Evolutionary conservation across 371 early-diverging fungal species (phyloP).

Genomic region (Mortierella sp.): DNA sequence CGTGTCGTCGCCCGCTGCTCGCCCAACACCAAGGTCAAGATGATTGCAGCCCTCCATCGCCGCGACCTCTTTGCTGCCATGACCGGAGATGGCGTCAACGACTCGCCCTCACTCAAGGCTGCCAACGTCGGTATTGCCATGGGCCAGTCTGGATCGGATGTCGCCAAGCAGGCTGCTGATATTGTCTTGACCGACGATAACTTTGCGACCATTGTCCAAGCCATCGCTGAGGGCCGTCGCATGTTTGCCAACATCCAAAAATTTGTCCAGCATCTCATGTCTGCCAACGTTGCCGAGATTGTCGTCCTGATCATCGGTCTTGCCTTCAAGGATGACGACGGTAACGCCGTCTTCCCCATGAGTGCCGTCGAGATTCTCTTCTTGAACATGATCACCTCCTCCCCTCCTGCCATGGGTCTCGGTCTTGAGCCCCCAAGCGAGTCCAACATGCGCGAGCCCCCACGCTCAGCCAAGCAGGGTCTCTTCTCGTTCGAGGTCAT

Average conservation of each 20-base stretch:
- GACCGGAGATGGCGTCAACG: constrained; percentile 95
- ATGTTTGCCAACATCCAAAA: constrained; percentile 94
- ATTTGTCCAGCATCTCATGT: constrained; percentile 90
- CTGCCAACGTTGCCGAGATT: constrained; percentile 75
- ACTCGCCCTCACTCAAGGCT: constrained; percentile 90
- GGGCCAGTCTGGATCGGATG: constrained; percentile 91
- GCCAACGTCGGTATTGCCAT: constrained; percentile 95
- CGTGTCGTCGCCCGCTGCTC: constrained; percentile 93
- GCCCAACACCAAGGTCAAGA: constrained; percentile 96
- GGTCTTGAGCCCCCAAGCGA: constrained; percentile 87
- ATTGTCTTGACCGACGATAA: constrained; percentile 92
- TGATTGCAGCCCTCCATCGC: constrained; percentile 93
- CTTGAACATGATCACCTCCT: constrained; percentile 85
- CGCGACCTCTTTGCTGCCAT: constrained; percentile 73
- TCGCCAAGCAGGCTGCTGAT: constrained; percentile 92
- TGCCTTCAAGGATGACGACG: constrained; percentile 69
- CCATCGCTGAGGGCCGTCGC: constrained; percentile 85
- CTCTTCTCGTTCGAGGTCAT: constrained; percentile 75
- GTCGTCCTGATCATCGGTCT: constrained; percentile 77
- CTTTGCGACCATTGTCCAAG: constrained; percentile 87
- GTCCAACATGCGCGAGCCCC: constrained; percentile 87
- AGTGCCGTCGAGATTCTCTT: constrained; percentile 89
- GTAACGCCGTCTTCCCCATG: constrained; percentile 78
- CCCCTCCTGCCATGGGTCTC: constrained; percentile 88
- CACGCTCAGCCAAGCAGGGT: constrained; percentile 76